Evolutionary conservation across 2,329 filamentous ascomycete species (phyloP), one percentile per base, ranked within the genome.

Genomic region (Aspergillus puulaauensis): DNA sequence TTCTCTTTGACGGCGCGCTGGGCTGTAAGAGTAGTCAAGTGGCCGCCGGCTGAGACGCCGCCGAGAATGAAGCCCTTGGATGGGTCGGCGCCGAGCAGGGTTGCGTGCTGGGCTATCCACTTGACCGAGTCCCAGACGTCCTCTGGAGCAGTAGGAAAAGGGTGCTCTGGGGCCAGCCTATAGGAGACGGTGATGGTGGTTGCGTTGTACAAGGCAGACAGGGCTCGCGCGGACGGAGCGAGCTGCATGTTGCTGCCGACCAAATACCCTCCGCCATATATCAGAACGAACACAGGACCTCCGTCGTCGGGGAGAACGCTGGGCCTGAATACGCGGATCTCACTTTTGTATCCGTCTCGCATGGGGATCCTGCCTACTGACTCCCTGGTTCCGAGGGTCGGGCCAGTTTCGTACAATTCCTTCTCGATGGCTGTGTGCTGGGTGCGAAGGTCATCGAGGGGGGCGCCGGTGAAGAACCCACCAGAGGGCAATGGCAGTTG

Each of bases 281-380:
- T 27, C 6, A 56, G 53, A 19, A 56, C 46, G 14, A 56, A 23
- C 3, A 56, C 7, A 6, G 53, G 53, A 31, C 53, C 37, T 6
- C 46, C 46, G 5, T 15, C 27, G 14, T 35, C 17, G 11, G 46
- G 39, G 23, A 33, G 14, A 1, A 17, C 3, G 4, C 39, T 14
- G 14, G 46, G 53, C 4, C 47, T 43, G 8, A 50, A 27, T 3
- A 56, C 33, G 6, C 53, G 46, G 12, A 41, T 45, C 27, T 56
- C 53, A 39, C 53, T 56, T 9, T 44, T n/a, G 24, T 45, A 31
- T 23, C 53, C 53, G 15, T 56, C 53, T n/a, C 53, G 53, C 53
- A 56, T 56, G n/a, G 6, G 19, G 14, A 54, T 54, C 8, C 7
- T 54, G 21, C 44, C 35, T 33, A 48, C n/a, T 6, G 37, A 45